Evolutionary conservation across 2,329 filamentous ascomycete genomes (phyloP).

Genomic region (Neonectria neomacrospora): DNA sequence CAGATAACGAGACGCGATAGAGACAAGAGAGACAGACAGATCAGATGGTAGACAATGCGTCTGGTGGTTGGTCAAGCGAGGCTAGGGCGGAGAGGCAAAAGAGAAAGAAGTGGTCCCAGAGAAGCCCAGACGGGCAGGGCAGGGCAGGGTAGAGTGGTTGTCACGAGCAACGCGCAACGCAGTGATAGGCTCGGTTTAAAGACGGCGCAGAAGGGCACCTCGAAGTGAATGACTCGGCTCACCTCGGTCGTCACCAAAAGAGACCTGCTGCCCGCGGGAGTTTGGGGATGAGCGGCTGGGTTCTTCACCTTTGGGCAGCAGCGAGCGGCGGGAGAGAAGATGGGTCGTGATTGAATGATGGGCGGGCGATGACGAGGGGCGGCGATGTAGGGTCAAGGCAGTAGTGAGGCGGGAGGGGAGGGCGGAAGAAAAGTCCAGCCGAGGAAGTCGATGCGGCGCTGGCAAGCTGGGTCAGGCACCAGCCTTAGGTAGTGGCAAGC

Average conservation of each 20-base stretch:
- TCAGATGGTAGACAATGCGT: constrained; percentile 25
- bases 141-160: constrained; percentile 40
- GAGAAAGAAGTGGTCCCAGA: constrained; percentile 43
- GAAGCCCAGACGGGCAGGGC: constrained; percentile 29
- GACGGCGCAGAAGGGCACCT: constrained; percentile 43
- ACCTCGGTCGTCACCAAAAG: constrained; percentile 41
- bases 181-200: constrained; percentile 40
- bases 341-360: constrained; percentile 29
- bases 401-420: constrained; percentile 5
- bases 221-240: constrained; percentile 48
- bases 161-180: constrained; percentile 47
- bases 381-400: constrained; percentile 31
- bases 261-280: constrained; percentile 34
- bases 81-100: constrained; percentile 35
- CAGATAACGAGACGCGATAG: constrained; percentile 24
- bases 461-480: constrained; percentile 5
- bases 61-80: constrained; percentile 39
- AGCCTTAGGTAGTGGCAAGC: constrained; percentile 10
- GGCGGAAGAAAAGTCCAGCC: constrained; percentile 36
- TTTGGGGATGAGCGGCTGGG: constrained; percentile 13
- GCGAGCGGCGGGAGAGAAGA: constrained; percentile 26
- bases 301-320: constrained; percentile 1
- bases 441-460: constrained; percentile 30
- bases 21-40: constrained; percentile 29
- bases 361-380: constrained; percentile 25